Conservation (phyloP, 371 early-diverging fungal genomes). For the Fennellomyces sp. region DNA sequence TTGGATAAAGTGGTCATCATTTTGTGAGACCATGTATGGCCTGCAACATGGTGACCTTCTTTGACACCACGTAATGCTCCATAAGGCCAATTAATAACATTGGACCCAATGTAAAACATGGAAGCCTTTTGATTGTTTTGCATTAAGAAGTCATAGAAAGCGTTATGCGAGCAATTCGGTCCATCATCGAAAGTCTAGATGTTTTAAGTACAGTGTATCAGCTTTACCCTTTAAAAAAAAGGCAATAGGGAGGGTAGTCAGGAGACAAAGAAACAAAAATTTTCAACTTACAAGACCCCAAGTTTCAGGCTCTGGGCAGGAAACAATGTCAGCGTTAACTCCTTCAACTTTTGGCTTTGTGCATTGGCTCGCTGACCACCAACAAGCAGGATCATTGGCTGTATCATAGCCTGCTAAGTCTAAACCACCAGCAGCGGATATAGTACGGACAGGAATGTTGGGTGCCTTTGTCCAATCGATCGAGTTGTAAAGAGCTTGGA, state of each 20-base stretch:
- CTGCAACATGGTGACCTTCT: constrained; percentile 52
- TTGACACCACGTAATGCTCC: constrained; percentile 52
- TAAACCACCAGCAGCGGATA: constrained; percentile 29
- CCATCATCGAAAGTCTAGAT: constrained; percentile 55
- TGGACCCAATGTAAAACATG: constrained; percentile 60
- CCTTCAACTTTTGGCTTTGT: constrained; percentile 32
- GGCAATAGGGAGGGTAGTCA: not conserved
- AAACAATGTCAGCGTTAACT: constrained; percentile 36
- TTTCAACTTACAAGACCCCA: constrained; percentile 43
- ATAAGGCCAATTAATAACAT: constrained; percentile 53
- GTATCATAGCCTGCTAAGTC: constrained; percentile 34
- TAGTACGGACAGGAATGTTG: constrained; percentile 33
- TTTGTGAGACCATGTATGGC: constrained; percentile 61
- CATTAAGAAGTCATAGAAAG: constrained; percentile 39
- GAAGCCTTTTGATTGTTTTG: constrained; percentile 52
- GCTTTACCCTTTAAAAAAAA: not conserved
- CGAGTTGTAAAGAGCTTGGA: constrained; percentile 43
- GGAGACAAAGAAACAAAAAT: not conserved
- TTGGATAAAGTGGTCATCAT: constrained; percentile 54
- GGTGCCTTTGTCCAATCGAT: constrained; percentile 51
- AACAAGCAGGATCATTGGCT: constrained; percentile 48
- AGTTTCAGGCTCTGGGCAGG: constrained; percentile 45
- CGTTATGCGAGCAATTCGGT: constrained; percentile 41
- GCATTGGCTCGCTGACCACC: constrained; percentile 53
- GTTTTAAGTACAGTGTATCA: not conserved